Base-by-base conservation (phyloP, 768 basidiomycete genomes). In the Mycena filopes region DNA sequence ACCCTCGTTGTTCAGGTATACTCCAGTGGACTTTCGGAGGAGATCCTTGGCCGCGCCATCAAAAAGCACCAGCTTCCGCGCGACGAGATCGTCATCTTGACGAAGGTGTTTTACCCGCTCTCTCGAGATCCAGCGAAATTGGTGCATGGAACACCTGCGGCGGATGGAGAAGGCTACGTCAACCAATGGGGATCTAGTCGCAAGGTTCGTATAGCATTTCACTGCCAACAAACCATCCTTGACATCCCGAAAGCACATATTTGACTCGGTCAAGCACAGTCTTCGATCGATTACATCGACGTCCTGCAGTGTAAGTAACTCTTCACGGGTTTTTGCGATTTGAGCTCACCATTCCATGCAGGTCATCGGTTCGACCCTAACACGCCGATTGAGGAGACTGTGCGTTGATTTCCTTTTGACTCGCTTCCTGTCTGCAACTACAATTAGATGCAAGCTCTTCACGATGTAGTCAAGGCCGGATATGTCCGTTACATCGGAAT, bases 391-490 rank as follows among this genome's bases (percentile, higher is more conserved):
- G 84, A 83, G 45, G 88, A 86, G 67, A 85, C 84, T 15, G 85
- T 83, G 61, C 66, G 74, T 54, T 41, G 7, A 36, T 16, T 31
- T 25, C 36, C 20, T 29, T 9, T 50, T 3, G 13, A 12, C 31
- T n/a, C 31, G 5, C 12, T 28, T 23, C 42, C 23, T 50, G 21
- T 31, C n/a, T 10, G 28, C 58, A 53, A 29, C 4, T 36, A 13
- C 12, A 33, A 6, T 12, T 13, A 86, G 85, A 89, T 90, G 89
- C 84, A 87, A 80, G 88, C 89, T 9, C 78, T 90, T 20, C 86
- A 90, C 59, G 89, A 90, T 60, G 84, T 90, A 28, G 87, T 90
- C 6, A 74, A 88, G 66, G 85, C 85, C 1, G 89, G 89, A 4
- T 85, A 86, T 59, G 89, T 84, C 33, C 81, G 89, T 28, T 89